These are phyloP conservation scores for Fusarium abutilonis DNA, from an alignment of 2,329 filamentous ascomycete genomes.

Conservation along the genomic window DNA sequence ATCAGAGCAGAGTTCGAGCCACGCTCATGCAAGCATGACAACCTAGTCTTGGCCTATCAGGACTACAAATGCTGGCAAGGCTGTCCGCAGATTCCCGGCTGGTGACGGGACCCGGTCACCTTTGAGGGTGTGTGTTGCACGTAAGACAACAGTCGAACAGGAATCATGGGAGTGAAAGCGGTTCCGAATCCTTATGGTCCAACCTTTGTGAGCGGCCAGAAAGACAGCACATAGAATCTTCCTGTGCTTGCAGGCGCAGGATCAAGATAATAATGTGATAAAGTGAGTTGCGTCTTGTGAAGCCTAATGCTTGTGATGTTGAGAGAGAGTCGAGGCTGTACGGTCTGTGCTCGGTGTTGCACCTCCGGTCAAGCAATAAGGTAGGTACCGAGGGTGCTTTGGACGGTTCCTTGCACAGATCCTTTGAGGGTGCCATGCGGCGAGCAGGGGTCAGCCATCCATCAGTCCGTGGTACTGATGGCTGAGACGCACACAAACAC, in stretches of 20 bases:
- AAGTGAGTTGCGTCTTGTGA: neutral
- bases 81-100: slow-evolving; percentile 24
- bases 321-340: neutral
- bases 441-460: slow-evolving; percentile 38
- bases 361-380: slow-evolving; percentile 24
- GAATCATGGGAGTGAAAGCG: slow-evolving; percentile 3
- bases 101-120: slow-evolving; percentile 21
- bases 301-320: slow-evolving; percentile 18
- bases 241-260: slow-evolving; percentile 5
- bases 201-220: neutral
- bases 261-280: slow-evolving; percentile 21
- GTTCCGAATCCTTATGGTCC: neutral
- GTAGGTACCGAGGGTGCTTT: slow-evolving; percentile 10
- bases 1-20: slow-evolving; percentile 2
- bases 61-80: slow-evolving; percentile 34
- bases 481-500: neutral
- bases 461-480: slow-evolving; percentile 33
- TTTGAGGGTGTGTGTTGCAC: neutral
- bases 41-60: slow-evolving; percentile 8
- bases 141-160: neutral
- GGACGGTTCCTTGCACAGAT: slow-evolving; percentile 32
- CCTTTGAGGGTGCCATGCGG: slow-evolving; percentile 34
- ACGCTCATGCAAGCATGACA: slow-evolving; percentile 15
- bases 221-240: slow-evolving; percentile 12
- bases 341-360: slow-evolving; percentile 32